phyloP scores from a whole-genome alignment of 768 basidiomycete species.

The Mycena olivaceomarginata region DNA sequence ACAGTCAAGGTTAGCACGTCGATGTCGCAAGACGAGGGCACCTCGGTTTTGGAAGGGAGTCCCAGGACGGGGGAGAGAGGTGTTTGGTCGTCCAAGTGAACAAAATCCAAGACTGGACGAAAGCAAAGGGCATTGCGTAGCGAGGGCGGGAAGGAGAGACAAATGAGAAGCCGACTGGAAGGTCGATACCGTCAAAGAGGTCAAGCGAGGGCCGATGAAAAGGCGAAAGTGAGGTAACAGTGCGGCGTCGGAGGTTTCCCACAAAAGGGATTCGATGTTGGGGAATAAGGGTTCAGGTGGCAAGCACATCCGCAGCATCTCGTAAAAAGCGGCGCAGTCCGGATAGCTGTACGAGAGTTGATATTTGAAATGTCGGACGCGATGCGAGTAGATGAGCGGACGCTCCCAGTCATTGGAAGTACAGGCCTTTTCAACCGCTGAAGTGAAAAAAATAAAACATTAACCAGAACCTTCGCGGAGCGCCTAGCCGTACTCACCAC shows the following conservation, averaged over 20 bases:
- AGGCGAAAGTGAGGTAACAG: constrained; percentile 8
- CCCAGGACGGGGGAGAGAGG: not conserved
- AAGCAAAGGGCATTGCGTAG: constrained; percentile 25
- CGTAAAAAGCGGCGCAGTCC: not conserved
- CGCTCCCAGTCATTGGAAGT: constrained; percentile 28
- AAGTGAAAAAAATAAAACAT: not conserved
- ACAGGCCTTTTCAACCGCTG: constrained; percentile 1
- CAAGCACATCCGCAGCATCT: constrained; percentile 17
- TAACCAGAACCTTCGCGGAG: not conserved
- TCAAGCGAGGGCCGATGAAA: constrained; percentile 26
- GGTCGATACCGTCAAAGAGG: not conserved
- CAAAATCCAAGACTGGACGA: not conserved
- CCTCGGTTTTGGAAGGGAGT: constrained; percentile 3
- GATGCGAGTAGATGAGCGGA: constrained; percentile 14
- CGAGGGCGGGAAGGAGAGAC: constrained; percentile 25
- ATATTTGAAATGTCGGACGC: constrained; percentile 19
- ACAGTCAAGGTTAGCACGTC: constrained; percentile 2
- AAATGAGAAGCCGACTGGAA: constrained; percentile 27
- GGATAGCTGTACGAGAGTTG: constrained; percentile 4
- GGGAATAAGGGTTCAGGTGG: constrained; percentile 20
- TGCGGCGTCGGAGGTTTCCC: constrained; percentile 4
- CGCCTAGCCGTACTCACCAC: constrained; percentile 15
- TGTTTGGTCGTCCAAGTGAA: constrained; percentile 16
- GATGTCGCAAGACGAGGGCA: constrained; percentile 10
- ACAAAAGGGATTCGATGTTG: constrained; percentile 18